These are phyloP conservation scores for Tricholoma flavovirens DNA, from an alignment of 768 basidiomycete species.

Conservation along the genomic window DNA sequence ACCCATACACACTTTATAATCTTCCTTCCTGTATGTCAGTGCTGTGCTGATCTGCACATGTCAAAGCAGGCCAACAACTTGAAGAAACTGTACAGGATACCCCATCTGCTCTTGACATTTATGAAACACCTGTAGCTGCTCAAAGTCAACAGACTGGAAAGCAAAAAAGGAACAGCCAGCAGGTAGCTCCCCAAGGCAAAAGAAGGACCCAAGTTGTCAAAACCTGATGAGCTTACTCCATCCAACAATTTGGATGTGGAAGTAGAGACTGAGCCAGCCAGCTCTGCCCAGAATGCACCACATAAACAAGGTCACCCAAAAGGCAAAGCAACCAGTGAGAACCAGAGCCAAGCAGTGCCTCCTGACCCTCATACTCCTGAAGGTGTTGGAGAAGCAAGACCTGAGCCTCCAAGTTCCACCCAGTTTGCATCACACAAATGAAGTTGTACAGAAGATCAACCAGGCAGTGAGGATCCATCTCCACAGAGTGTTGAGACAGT, in stretches of 20 bases:
- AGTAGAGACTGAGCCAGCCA: background rate
- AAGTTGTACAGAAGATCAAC: background rate
- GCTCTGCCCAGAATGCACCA: background rate
- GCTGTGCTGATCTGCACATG: background rate
- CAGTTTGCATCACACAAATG: background rate
- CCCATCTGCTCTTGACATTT: background rate
- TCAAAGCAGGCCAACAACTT: background rate
- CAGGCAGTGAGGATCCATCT: background rate
- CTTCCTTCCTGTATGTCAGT: background rate
- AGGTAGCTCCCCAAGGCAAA: background rate
- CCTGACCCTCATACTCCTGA: background rate
- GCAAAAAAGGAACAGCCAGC: background rate
- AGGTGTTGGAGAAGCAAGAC: background rate
- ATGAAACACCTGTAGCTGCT: background rate
- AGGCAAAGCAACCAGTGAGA: background rate
- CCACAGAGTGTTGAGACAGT: background rate
- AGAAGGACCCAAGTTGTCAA: background rate
- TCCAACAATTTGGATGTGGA: background rate
- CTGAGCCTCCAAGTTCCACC: background rate
- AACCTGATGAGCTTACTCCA: background rate
- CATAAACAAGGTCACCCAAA: background rate
- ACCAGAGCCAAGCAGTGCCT: background rate
- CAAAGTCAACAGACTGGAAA: background rate
- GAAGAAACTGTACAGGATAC: background rate
- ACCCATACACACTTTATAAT: background rate